A percentile compares a stretch with the other conserved stretches of the same genome.
phyloP scores from a whole-genome alignment of 176 grass and related monocot genomes.

The Otatea glauca region DNA sequence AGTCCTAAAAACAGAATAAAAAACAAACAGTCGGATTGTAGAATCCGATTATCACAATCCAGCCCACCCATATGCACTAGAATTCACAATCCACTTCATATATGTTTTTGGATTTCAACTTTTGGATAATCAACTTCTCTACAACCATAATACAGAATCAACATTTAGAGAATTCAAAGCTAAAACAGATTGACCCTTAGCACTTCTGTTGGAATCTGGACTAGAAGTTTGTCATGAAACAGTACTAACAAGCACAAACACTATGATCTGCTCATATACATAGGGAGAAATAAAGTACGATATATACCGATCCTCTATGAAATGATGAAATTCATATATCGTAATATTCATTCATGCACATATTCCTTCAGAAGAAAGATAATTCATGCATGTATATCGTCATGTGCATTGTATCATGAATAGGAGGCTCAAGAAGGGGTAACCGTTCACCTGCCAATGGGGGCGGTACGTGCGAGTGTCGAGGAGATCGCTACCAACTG shows the following conservation, averaged over 20 bases:
- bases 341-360: neutral
- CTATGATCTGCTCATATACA: neutral
- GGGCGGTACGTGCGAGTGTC: slow-evolving; percentile 17
- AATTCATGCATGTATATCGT: neutral
- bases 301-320: neutral
- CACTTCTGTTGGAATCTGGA: neutral
- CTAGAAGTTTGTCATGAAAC: neutral
- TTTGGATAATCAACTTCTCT: too few species aligned
- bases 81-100: too few species aligned
- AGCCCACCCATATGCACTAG: too few species aligned
- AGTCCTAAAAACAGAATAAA: too few species aligned
- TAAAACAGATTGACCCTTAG: too few species aligned
- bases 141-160: too few species aligned
- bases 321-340: neutral
- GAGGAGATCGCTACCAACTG: slow-evolving; percentile 28
- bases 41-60: too few species aligned
- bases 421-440: slow-evolving; percentile 44
- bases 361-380: neutral
- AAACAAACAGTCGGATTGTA: too few species aligned
- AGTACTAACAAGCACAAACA: neutral
- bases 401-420: neutral
- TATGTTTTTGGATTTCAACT: too few species aligned
- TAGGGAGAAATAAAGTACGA: neutral
- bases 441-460: slow-evolving; percentile 26
- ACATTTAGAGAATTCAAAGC: too few species aligned